Evolutionary conservation across 2,329 filamentous ascomycete genomes (phyloP), one percentile per base, ranked within the genome.

Genomic region (Geoglossum cookeanum): DNA sequence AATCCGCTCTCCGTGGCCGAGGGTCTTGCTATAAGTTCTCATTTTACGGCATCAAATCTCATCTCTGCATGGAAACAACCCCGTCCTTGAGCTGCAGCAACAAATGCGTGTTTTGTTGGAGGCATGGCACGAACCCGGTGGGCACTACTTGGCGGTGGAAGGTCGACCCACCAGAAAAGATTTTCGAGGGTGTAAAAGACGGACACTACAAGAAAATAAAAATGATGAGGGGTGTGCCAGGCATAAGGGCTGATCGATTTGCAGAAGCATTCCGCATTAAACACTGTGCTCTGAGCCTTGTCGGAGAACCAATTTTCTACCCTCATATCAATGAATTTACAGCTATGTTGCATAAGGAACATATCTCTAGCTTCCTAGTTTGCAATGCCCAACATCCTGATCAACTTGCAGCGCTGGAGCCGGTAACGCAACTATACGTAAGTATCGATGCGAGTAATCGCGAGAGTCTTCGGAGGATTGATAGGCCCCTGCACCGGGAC

Each of bases 71-170:
- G 92, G 91, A 98, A 71, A 91, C 91, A 1, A 97, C 91, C 0
- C 91, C 91, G 0, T 95, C 90, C 0, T 79, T 98, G 3, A 94
- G 88, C 8, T 98, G 91, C 75, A 92, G 85, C 61, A 97, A 97
- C 74, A 97, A 98, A 69, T 97, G 92, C 69, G 88, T 98, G 62
- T 98, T 97, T 70, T 98, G 91, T 76, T 98, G 91, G 92, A 83
- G 92, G 5, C 92, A 97, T 67, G 92, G 91, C 56, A 97, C 92
- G 0, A 98, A 97, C 68, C 91, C 91, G 0, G 92, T 97, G 0
- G 90, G 90, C 53, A 97, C 92, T 2, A 94, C 85, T 3, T 97
- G 92, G 91, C 83, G 91, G 60, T 98, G 91, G 91, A 81, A 90
- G 55, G 87, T 96, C 33, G 92, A 97, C 66, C 84, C 87, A 0